Conservation (phyloP, 192 early-diverging fungal species). For the Backusella mclennaniae region DNA sequence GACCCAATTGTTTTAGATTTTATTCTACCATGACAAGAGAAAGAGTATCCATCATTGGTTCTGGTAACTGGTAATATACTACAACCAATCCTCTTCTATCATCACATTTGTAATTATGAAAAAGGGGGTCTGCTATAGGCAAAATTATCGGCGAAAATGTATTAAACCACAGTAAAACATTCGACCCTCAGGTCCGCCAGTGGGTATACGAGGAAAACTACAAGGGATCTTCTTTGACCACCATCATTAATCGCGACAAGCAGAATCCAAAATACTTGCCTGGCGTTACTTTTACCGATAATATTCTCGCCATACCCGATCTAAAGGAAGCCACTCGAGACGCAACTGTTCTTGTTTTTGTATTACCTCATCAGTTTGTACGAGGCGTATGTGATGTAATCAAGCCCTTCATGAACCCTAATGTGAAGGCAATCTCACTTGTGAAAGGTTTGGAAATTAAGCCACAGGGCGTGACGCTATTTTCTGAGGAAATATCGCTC, state of each 20-base stretch:
- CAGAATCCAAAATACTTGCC: conserved; percentile 91
- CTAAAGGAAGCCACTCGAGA: conserved; percentile 68
- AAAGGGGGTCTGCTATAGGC: conserved; percentile 88
- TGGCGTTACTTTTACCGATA: conserved; percentile 76
- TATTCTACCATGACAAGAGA: conserved; percentile 46
- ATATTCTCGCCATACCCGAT: conserved; percentile 82
- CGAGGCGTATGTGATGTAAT: conserved; percentile 76
- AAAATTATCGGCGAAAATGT: conserved; percentile 92
- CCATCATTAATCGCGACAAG: conserved; percentile 88
- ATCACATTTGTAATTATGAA: background rate
- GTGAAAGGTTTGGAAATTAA: conserved; percentile 90
- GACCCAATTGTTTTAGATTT: background rate
- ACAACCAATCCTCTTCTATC: background rate
- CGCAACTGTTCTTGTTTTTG: conserved; percentile 91
- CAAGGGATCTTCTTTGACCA: conserved; percentile 79
- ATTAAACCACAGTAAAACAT: conserved; percentile 45
- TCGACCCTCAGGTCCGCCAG: conserved; percentile 81
- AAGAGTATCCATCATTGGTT: conserved; percentile 88
- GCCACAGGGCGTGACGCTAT: conserved; percentile 70
- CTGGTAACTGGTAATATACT: conserved; percentile 83
- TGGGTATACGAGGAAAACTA: conserved; percentile 95
- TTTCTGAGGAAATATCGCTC: conserved; percentile 58
- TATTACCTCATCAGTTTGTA: conserved; percentile 94
- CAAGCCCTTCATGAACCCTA: conserved; percentile 58
- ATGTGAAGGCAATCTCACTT: conserved; percentile 85